Conservation (phyloP, 495 filamentous ascomycete species). For the Acidomyces sp. region DNA sequence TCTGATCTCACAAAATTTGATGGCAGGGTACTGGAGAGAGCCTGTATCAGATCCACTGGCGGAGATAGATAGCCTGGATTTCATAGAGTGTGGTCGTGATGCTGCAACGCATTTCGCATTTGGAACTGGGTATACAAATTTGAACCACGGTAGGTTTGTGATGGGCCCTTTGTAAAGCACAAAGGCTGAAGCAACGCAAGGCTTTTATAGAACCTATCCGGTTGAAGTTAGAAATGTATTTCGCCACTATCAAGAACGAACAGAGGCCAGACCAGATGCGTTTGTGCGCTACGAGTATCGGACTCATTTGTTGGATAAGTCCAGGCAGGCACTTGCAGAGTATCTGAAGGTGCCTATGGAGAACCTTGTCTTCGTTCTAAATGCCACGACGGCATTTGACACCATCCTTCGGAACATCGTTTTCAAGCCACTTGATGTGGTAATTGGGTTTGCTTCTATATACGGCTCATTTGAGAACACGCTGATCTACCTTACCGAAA, state of each 20-base stretch:
- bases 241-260: slow-evolving; percentile 42
- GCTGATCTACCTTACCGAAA: slow-evolving; percentile 55
- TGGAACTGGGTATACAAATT: slow-evolving; percentile 50
- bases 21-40: neutral
- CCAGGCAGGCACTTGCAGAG: slow-evolving; percentile 48
- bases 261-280: slow-evolving; percentile 54
- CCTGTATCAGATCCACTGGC: neutral
- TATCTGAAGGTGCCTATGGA: slow-evolving; percentile 48
- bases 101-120: slow-evolving; percentile 62
- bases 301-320: slow-evolving; percentile 44
- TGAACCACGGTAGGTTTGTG: slow-evolving; percentile 60
- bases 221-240: slow-evolving; percentile 42
- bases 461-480: slow-evolving; percentile 65
- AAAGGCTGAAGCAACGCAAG: no score
- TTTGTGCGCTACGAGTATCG: slow-evolving; percentile 54
- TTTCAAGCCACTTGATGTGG: slow-evolving; percentile 31
- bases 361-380: slow-evolving; percentile 64
- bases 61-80: neutral
- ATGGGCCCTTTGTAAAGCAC: neutral
- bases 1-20: neutral
- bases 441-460: slow-evolving; percentile 53
- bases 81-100: slow-evolving; percentile 32
- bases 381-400: slow-evolving; percentile 70
- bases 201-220: slow-evolving; percentile 72
- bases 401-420: slow-evolving; percentile 61